Conservation (phyloP, 2,329 filamentous ascomycete genomes). For the Pochonia chlamydosporia region DNA sequence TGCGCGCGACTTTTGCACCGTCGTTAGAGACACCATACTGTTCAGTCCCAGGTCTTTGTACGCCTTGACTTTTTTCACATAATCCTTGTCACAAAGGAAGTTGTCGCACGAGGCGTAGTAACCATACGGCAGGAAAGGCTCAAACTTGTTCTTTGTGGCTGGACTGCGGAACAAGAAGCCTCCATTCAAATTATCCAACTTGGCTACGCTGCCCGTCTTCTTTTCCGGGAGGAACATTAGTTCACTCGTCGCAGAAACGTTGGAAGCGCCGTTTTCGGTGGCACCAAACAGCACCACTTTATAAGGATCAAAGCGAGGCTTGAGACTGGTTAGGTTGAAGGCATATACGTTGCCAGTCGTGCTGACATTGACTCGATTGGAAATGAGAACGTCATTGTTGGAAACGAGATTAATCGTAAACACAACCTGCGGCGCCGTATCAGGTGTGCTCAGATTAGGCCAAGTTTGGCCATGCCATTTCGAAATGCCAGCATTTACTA, state of each 20-base stretch:
- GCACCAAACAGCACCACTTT: slow-evolving; percentile 31
- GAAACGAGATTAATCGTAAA: slow-evolving; percentile 31
- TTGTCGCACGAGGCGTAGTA: slow-evolving; percentile 37
- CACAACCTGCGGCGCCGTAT: slow-evolving; percentile 18
- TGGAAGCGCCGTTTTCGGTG: slow-evolving; percentile 22
- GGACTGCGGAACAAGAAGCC: slow-evolving; percentile 33
- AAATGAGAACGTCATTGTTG: slow-evolving; percentile 24
- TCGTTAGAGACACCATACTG: slow-evolving; percentile 37
- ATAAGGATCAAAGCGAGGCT: slow-evolving; percentile 31
- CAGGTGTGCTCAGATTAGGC: slow-evolving; percentile 18
- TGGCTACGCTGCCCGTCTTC: slow-evolving; percentile 34
- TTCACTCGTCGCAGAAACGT: slow-evolving; percentile 29
- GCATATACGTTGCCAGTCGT: slow-evolving; percentile 27
- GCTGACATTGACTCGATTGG: slow-evolving; percentile 27
- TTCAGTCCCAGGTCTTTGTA: slow-evolving; percentile 36
- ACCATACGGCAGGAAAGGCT: slow-evolving; percentile 38
- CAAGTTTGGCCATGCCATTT: slow-evolving; percentile 33
- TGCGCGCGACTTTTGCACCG: slow-evolving; percentile 28
- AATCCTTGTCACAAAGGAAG: slow-evolving; percentile 34
- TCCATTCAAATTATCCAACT: slow-evolving; percentile 39
- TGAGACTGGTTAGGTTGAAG: slow-evolving; percentile 30
- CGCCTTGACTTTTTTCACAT: slow-evolving; percentile 22
- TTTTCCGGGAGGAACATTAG: slow-evolving; percentile 39
- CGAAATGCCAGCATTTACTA: slow-evolving; percentile 37
- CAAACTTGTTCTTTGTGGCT: slow-evolving; percentile 27